A percentile compares a stretch with the other conserved stretches of the same genome.
Evolutionary conservation across 2,329 filamentous ascomycete species (phyloP).

Genomic region (Microdochium bolleyi): DNA sequence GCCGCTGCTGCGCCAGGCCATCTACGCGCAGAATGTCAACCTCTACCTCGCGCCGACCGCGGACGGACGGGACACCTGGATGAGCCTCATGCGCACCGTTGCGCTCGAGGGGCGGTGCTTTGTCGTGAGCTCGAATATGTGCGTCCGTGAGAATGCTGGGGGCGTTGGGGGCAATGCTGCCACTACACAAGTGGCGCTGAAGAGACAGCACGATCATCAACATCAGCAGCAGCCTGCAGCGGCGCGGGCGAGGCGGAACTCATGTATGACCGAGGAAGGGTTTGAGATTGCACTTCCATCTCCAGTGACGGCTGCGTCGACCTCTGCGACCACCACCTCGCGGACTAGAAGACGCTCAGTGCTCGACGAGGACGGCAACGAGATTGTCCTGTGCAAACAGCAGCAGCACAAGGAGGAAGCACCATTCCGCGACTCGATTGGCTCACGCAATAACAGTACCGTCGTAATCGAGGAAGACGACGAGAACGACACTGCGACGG

Average conservation of each 20-base stretch:
- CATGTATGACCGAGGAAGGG: slow-evolving; percentile 35
- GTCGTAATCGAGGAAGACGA: slow-evolving; percentile 13
- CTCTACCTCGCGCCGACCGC: slow-evolving; percentile 87
- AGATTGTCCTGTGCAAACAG: slow-evolving; percentile 34
- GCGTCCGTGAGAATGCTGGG: slow-evolving; percentile 51
- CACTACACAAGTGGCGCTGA: slow-evolving; percentile 22
- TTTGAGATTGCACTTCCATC: slow-evolving; percentile 36
- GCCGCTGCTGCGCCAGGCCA: slow-evolving; percentile 73
- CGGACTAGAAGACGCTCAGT: slow-evolving; percentile 29
- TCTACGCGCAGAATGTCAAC: slow-evolving; percentile 89
- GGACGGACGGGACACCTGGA: slow-evolving; percentile 76
- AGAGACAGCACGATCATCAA: background rate
- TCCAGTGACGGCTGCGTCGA: background rate
- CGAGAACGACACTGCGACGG: slow-evolving; percentile 6
- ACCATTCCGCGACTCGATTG: background rate
- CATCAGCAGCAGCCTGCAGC: background rate
- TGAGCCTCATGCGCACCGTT: slow-evolving; percentile 72
- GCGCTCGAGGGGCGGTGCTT: slow-evolving; percentile 78
- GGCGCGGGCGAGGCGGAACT: slow-evolving; percentile 22
- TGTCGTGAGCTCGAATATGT: slow-evolving; percentile 82
- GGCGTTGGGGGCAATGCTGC: slow-evolving; percentile 48
- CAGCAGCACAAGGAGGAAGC: background rate
- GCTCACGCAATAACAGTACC: background rate
- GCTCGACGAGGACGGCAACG: slow-evolving; percentile 45
- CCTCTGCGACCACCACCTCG: background rate